A percentile compares a stretch with the other conserved stretches of the same genome.
These are phyloP conservation scores for Bipolaris zeicola DNA, from an alignment of 2,329 filamentous ascomycete genomes.

Conservation along the genomic window DNA sequence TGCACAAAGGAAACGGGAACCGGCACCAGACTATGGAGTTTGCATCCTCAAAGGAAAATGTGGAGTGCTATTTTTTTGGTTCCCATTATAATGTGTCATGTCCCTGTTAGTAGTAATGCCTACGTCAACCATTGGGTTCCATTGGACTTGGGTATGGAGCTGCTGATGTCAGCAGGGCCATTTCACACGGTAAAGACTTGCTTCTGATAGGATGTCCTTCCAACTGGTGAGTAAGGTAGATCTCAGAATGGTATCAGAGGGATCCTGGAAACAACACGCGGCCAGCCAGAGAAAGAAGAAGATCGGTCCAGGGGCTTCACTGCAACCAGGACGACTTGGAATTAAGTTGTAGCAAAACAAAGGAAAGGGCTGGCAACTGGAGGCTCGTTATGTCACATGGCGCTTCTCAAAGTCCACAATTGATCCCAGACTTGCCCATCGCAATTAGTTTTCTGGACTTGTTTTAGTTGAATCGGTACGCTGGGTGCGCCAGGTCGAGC, in stretches of 20 bases:
- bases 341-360: background rate
- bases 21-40: background rate
- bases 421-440: background rate
- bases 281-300: background rate
- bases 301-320: background rate
- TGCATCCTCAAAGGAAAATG: too few relatives aligned
- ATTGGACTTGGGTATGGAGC: too few relatives aligned
- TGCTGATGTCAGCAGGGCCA: too few relatives aligned
- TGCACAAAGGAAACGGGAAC: background rate
- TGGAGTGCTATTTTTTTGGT: background rate
- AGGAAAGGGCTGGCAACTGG: background rate
- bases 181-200: background rate
- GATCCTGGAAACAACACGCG: too few relatives aligned
- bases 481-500: background rate
- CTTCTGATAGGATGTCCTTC: background rate
- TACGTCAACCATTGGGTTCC: too few relatives aligned
- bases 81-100: too few relatives aligned
- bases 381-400: background rate
- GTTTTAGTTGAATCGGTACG: background rate
- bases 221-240: background rate
- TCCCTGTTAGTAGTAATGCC: too few relatives aligned
- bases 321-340: too few relatives aligned
- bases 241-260: background rate
- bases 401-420: background rate
- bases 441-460: background rate